Conservation (phyloP, 306 rosid species). For the Parietaria judaica region DNA sequence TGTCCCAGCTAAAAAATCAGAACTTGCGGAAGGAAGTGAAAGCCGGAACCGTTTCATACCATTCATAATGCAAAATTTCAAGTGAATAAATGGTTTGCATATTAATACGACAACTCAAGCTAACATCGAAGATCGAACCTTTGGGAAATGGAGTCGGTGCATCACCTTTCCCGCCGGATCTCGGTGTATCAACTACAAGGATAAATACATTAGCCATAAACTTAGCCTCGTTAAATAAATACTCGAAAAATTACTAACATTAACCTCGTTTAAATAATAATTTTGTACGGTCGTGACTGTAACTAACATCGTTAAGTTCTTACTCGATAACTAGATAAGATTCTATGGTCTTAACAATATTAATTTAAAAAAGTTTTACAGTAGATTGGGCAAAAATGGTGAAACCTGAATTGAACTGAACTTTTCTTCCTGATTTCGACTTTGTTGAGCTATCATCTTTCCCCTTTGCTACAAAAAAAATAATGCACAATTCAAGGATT, state of each 20-base stretch:
- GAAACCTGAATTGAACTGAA: conserved; percentile 71
- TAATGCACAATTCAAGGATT: neutral
- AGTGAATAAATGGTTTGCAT: neutral
- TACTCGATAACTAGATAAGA: too few relatives aligned
- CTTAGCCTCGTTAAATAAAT: too few relatives aligned
- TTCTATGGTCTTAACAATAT: too few relatives aligned
- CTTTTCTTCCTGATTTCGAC: conserved; percentile 57
- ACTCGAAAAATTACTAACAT: too few relatives aligned
- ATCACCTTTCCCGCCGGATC: conserved; percentile 32
- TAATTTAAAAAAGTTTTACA: too few relatives aligned
- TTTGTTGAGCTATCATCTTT: conserved; percentile 67
- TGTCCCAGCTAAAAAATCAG: conserved; percentile 31
- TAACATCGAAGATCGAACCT: conserved; percentile 18
- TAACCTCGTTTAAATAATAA: too few relatives aligned
- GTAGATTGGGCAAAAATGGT: neutral
- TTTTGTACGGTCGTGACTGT: too few relatives aligned
- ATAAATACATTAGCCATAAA: conserved; percentile 4
- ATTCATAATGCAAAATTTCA: conserved; percentile 11
- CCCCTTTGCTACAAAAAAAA: conserved; percentile 47
- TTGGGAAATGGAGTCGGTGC: conserved; percentile 16
- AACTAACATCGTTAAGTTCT: too few relatives aligned
- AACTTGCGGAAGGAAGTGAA: conserved; percentile 10
- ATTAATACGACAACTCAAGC: too few relatives aligned
- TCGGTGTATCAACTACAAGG: conserved; percentile 33
- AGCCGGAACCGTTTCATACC: neutral